These are phyloP conservation scores for Erythrophleum ivorense DNA, from an alignment of 331 rosid species.

Conservation along the genomic window DNA sequence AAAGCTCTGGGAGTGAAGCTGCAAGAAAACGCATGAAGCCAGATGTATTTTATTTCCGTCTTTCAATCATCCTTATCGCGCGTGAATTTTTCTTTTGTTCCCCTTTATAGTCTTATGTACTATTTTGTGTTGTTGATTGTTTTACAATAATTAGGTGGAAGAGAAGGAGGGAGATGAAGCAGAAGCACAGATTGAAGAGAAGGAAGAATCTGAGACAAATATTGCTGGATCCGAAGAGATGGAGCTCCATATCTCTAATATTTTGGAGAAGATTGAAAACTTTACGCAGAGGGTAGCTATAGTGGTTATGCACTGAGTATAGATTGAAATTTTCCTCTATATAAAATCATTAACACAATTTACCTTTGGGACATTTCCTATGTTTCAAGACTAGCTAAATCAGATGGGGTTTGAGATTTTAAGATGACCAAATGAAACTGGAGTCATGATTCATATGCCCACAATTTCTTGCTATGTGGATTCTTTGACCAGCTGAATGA, in stretches of 20 bases:
- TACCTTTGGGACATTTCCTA: not conserved
- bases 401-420: not conserved
- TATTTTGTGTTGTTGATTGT: not conserved
- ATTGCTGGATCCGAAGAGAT: constrained; percentile 66
- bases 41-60: constrained; percentile 45
- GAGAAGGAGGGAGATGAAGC: constrained; percentile 54
- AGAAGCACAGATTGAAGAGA: constrained; percentile 49
- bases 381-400: not conserved
- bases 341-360: not conserved
- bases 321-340: constrained; percentile 19
- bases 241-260: constrained; percentile 65
- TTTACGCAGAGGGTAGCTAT: constrained; percentile 77
- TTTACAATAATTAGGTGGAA: constrained; percentile 38
- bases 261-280: constrained; percentile 69
- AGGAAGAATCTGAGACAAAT: constrained; percentile 49
- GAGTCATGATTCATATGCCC: not conserved
- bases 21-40: constrained; percentile 66
- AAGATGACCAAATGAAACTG: not conserved
- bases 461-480: not conserved
- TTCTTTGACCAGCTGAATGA: constrained; percentile 28
- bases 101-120: not conserved
- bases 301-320: constrained; percentile 19
- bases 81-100: not conserved
- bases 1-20: constrained; percentile 44
- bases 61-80: constrained; percentile 7